phyloP scores from a whole-genome alignment of 257 asterid genomes.

The Apocynum venetum region DNA sequence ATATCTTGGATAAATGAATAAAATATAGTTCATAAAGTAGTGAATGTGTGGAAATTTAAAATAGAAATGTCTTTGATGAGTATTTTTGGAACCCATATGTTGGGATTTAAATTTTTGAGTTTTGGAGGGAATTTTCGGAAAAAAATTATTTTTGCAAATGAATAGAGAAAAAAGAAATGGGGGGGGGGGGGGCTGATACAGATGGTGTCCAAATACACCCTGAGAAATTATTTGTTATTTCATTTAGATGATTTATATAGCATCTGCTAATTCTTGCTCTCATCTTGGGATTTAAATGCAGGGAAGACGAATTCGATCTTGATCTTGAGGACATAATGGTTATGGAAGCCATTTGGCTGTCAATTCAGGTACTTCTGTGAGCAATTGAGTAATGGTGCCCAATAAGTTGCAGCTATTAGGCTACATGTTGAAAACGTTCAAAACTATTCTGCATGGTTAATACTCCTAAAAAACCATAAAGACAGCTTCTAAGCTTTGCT shows the following conservation, averaged over 20 bases:
- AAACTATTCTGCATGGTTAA: background rate
- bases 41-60: no score
- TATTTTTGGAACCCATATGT: no score
- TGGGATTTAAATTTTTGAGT: no score
- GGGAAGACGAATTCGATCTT: constrained; percentile 88
- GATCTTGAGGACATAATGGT: constrained; percentile 99
- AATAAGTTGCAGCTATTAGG: background rate
- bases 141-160: no score
- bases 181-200: no score
- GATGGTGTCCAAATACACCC: background rate
- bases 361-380: constrained; percentile 69
- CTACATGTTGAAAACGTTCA: background rate
- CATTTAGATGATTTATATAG: constrained; percentile 1
- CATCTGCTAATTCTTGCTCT: constrained; percentile 17
- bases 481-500: background rate
- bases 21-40: no score
- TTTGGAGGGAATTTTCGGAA: no score
- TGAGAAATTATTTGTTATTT: background rate
- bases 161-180: no score
- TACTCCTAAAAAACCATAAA: background rate
- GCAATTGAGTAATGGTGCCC: background rate
- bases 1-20: no score
- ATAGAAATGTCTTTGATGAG: no score
- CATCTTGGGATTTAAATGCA: constrained; percentile 28
- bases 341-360: constrained; percentile 97